Conservation (phyloP, 306 rosid genomes). For the Prunus dulcis region DNA sequence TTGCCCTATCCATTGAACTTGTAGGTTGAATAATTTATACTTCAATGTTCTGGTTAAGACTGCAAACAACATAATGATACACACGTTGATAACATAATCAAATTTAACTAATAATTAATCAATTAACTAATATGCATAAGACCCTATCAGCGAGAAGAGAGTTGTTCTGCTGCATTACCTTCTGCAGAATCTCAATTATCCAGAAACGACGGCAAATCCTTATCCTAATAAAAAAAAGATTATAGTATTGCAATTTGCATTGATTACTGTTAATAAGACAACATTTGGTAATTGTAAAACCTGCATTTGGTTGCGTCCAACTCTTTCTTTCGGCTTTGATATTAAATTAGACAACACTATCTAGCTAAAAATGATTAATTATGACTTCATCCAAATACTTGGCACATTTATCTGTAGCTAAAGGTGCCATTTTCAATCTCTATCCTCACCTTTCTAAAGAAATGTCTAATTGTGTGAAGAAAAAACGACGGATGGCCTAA, state of each 20-base stretch:
- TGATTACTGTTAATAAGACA: slow-evolving; percentile 2
- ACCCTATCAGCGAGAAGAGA: background rate
- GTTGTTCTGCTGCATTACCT: background rate
- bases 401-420: background rate
- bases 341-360: background rate
- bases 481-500: background rate
- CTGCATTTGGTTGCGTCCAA: slow-evolving; percentile 20
- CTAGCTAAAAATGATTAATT: background rate
- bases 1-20: background rate
- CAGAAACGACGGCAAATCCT: slow-evolving; percentile 11
- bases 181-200: slow-evolving; percentile 4
- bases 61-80: background rate
- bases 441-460: background rate
- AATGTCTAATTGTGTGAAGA: background rate
- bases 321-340: slow-evolving; percentile 7
- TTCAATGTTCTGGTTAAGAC: background rate
- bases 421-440: background rate
- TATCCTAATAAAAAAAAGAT: background rate
- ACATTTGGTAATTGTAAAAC: background rate
- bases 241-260: background rate
- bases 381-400: background rate
- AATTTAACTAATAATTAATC: background rate
- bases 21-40: background rate
- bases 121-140: background rate
- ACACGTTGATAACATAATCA: background rate